Conservation (phyloP, 495 filamentous ascomycete genomes). For the Pseudoneurospora amorphoporcata region DNA sequence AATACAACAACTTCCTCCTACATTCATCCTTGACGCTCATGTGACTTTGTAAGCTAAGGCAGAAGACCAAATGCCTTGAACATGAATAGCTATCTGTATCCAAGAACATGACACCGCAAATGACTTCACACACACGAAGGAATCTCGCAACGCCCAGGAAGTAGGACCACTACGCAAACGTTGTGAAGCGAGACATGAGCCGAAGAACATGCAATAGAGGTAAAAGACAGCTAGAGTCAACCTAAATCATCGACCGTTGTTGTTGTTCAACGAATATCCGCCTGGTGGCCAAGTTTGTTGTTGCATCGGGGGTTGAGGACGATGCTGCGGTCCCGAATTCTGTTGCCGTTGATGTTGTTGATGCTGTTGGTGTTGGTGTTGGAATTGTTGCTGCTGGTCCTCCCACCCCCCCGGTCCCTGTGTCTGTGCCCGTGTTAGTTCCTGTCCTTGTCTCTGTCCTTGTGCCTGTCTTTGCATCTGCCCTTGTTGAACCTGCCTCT, state of each 20-base stretch:
- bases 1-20: too few relatives aligned
- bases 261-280: neutral
- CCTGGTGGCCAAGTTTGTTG: neutral
- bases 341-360: constrained; percentile 9
- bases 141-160: neutral
- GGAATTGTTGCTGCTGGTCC: neutral
- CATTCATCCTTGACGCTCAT: too few relatives aligned
- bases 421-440: constrained; percentile 2
- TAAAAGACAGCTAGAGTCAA: neutral
- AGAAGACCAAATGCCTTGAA: neutral
- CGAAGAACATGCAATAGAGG: neutral
- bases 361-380: constrained; percentile 7
- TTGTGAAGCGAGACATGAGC: too few relatives aligned
- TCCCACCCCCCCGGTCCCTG: neutral
- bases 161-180: too few relatives aligned
- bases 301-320: neutral
- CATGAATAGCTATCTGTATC: neutral
- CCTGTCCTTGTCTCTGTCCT: constrained; percentile 14
- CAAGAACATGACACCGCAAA: neutral
- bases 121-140: neutral
- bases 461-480: neutral
- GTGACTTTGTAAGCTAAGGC: neutral
- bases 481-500: neutral
- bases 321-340: neutral
- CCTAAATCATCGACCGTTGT: neutral